phyloP scores from a whole-genome alignment of 768 basidiomycete species.

The Artomyces pyxidatus region DNA sequence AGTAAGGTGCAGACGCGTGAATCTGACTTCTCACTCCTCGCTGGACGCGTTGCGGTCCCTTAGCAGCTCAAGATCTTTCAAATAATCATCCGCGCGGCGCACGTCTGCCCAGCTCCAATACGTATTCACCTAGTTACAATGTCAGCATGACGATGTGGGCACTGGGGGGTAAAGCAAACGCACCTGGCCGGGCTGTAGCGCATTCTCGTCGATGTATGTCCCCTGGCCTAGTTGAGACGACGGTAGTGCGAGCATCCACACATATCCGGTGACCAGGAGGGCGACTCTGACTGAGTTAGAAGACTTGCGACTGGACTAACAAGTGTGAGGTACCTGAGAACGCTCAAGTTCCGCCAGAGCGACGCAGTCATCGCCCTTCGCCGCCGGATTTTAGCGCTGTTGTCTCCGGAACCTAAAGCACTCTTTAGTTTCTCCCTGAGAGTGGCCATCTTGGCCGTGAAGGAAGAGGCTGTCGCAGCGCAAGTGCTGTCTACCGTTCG shows the following conservation, averaged over 20 bases:
- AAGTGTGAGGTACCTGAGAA: slow-evolving; percentile 10
- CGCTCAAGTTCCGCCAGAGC: slow-evolving; percentile 3
- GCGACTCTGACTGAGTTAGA: slow-evolving; percentile 32
- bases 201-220: slow-evolving; percentile 93
- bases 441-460: too few species aligned
- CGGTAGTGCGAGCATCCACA: slow-evolving; percentile 83
- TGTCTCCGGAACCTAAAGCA: slow-evolving; percentile 1
- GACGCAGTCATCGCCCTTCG: slow-evolving; percentile 4
- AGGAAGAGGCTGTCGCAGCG: too few species aligned
- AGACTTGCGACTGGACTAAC: background rate
- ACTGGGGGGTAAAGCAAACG: slow-evolving; percentile 10
- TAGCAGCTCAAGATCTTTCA: slow-evolving; percentile 59
- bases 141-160: background rate
- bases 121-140: slow-evolving; percentile 62
- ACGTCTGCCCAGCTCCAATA: slow-evolving; percentile 93
- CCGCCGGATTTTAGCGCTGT: slow-evolving; percentile 5
- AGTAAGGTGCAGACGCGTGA: background rate
- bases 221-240: slow-evolving; percentile 49
- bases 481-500: too few species aligned
- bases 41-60: slow-evolving; percentile 57
- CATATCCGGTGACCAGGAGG: slow-evolving; percentile 58
- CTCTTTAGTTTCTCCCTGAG: too few species aligned
- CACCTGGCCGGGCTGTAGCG: slow-evolving; percentile 88
- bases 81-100: slow-evolving; percentile 73
- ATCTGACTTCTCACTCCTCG: slow-evolving; percentile 48